Evolutionary conservation across 495 filamentous ascomycete genomes (phyloP).

Genomic region (Chaetomium cochliodes): DNA sequence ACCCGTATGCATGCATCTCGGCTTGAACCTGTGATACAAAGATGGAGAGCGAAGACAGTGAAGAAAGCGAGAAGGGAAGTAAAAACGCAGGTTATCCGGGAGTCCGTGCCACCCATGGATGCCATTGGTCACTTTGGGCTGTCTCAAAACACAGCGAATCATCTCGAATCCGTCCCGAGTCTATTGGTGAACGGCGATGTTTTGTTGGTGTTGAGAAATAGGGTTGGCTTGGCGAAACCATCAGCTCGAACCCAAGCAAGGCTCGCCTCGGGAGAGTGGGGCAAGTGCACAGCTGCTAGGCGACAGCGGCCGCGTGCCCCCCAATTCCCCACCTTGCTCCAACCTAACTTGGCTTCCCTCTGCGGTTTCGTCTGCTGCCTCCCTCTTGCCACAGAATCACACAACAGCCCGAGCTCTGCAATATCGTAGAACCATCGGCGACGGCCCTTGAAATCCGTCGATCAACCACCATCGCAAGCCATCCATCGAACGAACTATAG

Average conservation of each 20-base stretch:
- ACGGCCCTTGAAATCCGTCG: background rate
- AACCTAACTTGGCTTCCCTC: background rate
- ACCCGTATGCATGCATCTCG: background rate
- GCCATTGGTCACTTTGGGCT: too few relatives aligned
- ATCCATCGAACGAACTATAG: background rate
- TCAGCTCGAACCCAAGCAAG: background rate
- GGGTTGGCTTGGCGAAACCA: background rate
- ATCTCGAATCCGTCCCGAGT: background rate
- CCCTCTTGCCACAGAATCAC: slow-evolving; percentile 24
- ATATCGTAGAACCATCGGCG: slow-evolving; percentile 9
- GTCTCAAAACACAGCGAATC: background rate
- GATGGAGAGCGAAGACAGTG: background rate
- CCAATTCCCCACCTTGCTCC: slow-evolving; percentile 6
- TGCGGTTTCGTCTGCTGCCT: background rate
- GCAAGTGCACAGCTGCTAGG: slow-evolving; percentile 18
- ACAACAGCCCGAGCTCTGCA: background rate
- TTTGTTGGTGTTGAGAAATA: background rate
- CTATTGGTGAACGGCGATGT: background rate
- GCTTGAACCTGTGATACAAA: background rate
- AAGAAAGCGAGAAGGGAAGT: background rate
- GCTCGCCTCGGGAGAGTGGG: slow-evolving; percentile 8
- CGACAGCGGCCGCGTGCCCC: slow-evolving; percentile 24
- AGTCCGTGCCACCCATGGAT: too few relatives aligned
- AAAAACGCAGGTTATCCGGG: too few relatives aligned
- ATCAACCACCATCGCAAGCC: background rate